Evolutionary conservation across 352 stramenopile genomes (phyloP).

Genomic region (Pythium rishiriense): DNA sequence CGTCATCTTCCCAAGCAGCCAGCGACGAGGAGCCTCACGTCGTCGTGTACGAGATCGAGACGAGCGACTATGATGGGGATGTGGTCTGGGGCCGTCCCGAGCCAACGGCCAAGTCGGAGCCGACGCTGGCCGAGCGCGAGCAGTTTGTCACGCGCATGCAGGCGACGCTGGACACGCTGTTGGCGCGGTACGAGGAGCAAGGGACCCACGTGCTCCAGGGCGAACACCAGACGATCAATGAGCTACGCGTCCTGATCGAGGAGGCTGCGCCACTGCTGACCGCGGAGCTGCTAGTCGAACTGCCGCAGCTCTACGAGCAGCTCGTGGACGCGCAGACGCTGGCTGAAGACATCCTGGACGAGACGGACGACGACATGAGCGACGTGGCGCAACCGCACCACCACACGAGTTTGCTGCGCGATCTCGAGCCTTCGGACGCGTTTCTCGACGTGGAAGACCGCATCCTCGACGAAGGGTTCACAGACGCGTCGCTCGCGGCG

Average conservation of each 20-base stretch:
- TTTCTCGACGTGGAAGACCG: slow-evolving; percentile 57
- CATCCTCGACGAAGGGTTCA: slow-evolving; percentile 47
- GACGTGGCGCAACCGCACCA: slow-evolving; percentile 1
- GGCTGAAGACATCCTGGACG: slow-evolving; percentile 27
- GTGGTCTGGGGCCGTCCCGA: slow-evolving; percentile 5
- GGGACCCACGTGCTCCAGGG: slow-evolving; percentile 17
- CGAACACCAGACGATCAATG: slow-evolving; percentile 24
- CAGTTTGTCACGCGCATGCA: slow-evolving; percentile 27
- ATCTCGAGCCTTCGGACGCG: slow-evolving; percentile 38
- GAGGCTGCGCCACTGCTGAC: slow-evolving; percentile 26
- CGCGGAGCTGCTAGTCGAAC: slow-evolving; percentile 20
- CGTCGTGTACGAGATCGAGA: slow-evolving; percentile 16
- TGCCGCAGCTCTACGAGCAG: slow-evolving; percentile 29
- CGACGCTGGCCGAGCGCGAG: slow-evolving; percentile 17
- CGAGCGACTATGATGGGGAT: slow-evolving; percentile 18
- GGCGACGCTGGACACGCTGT: slow-evolving; percentile 24
- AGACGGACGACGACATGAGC: slow-evolving; percentile 11
- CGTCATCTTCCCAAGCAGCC: not conserved
- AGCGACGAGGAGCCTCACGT: not conserved
- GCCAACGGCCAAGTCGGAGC: not conserved
- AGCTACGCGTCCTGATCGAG: slow-evolving; percentile 30
- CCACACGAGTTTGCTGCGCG: slow-evolving; percentile 7
- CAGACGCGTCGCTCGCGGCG: slow-evolving; percentile 35
- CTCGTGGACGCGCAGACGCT: slow-evolving; percentile 28
- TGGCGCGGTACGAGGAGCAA: slow-evolving; percentile 22